phyloP scores from a whole-genome alignment of 1,284 basidiomycete species.

The Microbotryum lychnidis-dioicae region DNA sequence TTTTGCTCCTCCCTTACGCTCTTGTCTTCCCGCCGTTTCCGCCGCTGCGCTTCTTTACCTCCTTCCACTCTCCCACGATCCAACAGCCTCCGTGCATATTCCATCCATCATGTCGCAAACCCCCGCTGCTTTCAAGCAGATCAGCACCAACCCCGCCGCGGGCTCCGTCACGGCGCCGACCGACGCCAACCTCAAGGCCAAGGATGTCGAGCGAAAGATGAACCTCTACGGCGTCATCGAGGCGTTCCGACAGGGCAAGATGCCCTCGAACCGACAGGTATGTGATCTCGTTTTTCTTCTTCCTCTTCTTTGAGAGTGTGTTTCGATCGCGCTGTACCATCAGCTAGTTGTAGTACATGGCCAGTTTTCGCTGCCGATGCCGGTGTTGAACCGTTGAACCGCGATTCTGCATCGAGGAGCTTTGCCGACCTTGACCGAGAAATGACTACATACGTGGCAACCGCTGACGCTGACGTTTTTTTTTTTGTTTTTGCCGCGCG shows the following conservation, averaged over 20 bases:
- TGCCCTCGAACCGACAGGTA: constrained; percentile 58
- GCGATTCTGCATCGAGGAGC: no score
- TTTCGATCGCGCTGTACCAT: neutral
- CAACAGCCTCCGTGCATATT: neutral
- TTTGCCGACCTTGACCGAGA: neutral
- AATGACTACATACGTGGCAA: neutral
- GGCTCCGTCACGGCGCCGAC: constrained; percentile 18
- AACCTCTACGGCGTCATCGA: constrained; percentile 58
- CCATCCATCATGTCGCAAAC: neutral
- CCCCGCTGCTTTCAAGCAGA: neutral
- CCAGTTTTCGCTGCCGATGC: neutral
- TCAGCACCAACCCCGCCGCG: constrained; percentile 15
- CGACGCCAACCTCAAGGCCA: constrained; percentile 38
- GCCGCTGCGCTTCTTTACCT: neutral
- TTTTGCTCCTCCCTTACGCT: no score
- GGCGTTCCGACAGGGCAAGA: constrained; percentile 65
- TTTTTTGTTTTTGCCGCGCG: constrained; percentile 4
- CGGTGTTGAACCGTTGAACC: neutral
- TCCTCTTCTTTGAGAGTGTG: neutral
- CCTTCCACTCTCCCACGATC: neutral
- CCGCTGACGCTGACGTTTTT: neutral
- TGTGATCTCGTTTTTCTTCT: neutral
- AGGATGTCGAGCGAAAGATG: constrained; percentile 44
- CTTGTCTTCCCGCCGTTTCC: no score
- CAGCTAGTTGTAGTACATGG: no score